Base-by-base conservation (phyloP, 2,329 filamentous ascomycete genomes). In the Lizonia empirigonia region DNA sequence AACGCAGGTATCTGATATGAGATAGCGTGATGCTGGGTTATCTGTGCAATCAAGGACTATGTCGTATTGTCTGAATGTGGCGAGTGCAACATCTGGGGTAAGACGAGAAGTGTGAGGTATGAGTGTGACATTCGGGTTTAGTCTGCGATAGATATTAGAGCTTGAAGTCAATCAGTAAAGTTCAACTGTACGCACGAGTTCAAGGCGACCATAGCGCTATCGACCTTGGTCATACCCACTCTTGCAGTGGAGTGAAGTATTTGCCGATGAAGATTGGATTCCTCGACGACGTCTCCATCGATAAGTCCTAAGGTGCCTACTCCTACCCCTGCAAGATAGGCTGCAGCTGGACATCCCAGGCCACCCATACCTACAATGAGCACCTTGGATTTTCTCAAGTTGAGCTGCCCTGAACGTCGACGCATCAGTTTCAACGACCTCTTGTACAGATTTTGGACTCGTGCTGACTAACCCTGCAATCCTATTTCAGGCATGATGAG, bases 11-110 rank as follows among this genome's bases (percentile, higher is more conserved):
- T 99, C 94, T 0, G 91, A 96, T 58, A 97, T 90, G 36, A 97
- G 82, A 71, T 99, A 97, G 34, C 94, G 89, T 0, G 91, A 90
- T 1, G 90, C 88, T 0, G 94, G 93, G 59, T 93, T 91, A 73
- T 99, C 94, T 8, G 93, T 97, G 71, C 94, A 99, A 73, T 99
- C 94, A 10, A 99, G 84, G 1, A 97, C 85, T 1, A 97, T 62
- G 63, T 96, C 90, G 68, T 96, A 97, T 4, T 77, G 63, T 0
- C 78, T 74, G 48, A 96, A 83, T 32, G 91, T 85, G 0, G 78
- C 71, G 6, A 84, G 74, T 0, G 91, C 89, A 44, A 88, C 89
- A 51, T 84, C 76, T 0, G 90, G 81, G 0, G 83, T 85, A 12
- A 97, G 81, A 57, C 89, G 86, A 12, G 79, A 78, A 8, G 74